Percentiles rank a stretch among this genome's conserved stretches.
These are phyloP conservation scores for Aurinia saxatilis DNA, from an alignment of 345 rosid species.

Conservation along the genomic window DNA sequence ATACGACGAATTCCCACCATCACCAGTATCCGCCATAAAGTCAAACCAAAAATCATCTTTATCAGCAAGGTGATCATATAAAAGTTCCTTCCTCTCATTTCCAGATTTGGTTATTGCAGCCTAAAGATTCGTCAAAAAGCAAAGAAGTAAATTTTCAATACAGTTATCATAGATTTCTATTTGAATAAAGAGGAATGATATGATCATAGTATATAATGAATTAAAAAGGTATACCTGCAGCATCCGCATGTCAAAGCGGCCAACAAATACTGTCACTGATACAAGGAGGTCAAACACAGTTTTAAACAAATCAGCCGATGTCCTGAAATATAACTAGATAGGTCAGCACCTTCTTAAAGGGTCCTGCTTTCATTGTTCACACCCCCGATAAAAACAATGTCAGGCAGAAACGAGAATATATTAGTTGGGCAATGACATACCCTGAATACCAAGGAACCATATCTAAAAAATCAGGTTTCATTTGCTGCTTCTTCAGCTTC, in stretches of 20 bases:
- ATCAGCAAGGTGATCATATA: constrained; percentile 75
- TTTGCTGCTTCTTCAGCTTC: constrained; percentile 71
- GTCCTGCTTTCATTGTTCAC: neutral
- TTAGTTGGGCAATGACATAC: constrained; percentile 36
- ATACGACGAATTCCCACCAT: constrained; percentile 97
- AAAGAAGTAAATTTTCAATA: neutral
- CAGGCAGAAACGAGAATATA: neutral
- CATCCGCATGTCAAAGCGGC: constrained; percentile 99
- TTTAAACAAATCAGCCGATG: constrained; percentile 97
- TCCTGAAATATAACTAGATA: constrained; percentile 51
- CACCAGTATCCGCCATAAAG: constrained; percentile 99
- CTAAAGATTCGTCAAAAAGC: constrained; percentile 33
- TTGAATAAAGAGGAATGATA: neutral
- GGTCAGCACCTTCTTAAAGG: constrained; percentile 6
- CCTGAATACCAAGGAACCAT: constrained; percentile 99
- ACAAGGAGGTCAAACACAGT: constrained; percentile 95
- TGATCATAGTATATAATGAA: neutral
- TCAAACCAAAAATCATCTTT: constrained; percentile 90
- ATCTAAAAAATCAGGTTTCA: constrained; percentile 92
- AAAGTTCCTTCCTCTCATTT: constrained; percentile 43
- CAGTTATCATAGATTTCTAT: neutral
- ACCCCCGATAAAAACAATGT: neutral
- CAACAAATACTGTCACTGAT: constrained; percentile 95
- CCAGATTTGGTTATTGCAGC: constrained; percentile 80
- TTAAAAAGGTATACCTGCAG: constrained; percentile 62